Percentiles rank a stretch among this genome's conserved stretches.
phyloP scores from a whole-genome alignment of 2,329 filamentous ascomycete genomes.

The Penicillium polonicum region DNA sequence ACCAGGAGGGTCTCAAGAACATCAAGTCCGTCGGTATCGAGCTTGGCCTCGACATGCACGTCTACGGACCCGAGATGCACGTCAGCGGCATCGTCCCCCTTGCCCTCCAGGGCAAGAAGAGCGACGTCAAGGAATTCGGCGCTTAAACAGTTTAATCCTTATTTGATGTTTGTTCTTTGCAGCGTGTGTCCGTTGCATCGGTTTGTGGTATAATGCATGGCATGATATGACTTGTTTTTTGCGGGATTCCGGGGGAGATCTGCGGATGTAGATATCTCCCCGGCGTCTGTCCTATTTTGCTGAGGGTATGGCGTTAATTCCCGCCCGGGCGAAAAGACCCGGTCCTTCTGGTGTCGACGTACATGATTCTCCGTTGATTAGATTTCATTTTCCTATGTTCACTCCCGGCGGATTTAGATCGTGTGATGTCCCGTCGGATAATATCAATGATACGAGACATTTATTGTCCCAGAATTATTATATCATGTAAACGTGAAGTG shows the following conservation, averaged over 20 bases:
- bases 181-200: slow-evolving; percentile 31
- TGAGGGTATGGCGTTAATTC: slow-evolving; percentile 34
- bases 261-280: slow-evolving; percentile 12
- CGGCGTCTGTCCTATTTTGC: slow-evolving; percentile 28
- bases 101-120: slow-evolving; percentile 68
- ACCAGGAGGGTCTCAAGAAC: slow-evolving; percentile 99
- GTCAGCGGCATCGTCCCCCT: slow-evolving; percentile 95
- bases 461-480: slow-evolving; percentile 10
- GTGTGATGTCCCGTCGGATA: slow-evolving; percentile 29
- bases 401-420: slow-evolving; percentile 27
- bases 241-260: slow-evolving; percentile 18
- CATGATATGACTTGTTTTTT: slow-evolving; percentile 36
- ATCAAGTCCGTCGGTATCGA: slow-evolving; percentile 96
- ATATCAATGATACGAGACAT: slow-evolving; percentile 27
- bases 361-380: slow-evolving; percentile 26
- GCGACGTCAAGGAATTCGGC: slow-evolving; percentile 61
- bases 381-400: slow-evolving; percentile 30
- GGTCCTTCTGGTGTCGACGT: slow-evolving; percentile 28
- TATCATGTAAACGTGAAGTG: background rate
- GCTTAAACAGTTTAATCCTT: slow-evolving; percentile 31
- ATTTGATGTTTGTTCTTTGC: slow-evolving; percentile 29
- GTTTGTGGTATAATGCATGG: slow-evolving; percentile 41
- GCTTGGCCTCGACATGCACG: slow-evolving; percentile 93
- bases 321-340: slow-evolving; percentile 27
- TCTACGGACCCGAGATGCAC: slow-evolving; percentile 76